phyloP scores from a whole-genome alignment of 495 filamentous ascomycete genomes.

The Lindgomyces ingoldianus region DNA sequence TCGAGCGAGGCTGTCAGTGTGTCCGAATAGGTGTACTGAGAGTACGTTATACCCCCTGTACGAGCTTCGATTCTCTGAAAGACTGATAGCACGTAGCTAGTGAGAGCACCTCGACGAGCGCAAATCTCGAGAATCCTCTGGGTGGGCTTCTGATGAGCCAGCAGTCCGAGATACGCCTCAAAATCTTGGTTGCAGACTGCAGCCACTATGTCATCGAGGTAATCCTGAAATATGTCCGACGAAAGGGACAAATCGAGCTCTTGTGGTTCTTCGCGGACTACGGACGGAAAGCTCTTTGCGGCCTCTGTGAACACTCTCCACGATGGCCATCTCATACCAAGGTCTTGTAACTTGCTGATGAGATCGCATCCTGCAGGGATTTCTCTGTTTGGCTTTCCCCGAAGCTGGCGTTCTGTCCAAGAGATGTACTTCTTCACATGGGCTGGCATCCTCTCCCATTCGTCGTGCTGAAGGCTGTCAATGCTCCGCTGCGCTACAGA shows the following conservation, averaged over 20 bases:
- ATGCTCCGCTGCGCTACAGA: background rate
- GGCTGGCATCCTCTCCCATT: background rate
- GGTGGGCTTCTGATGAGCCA: background rate
- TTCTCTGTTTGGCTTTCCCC: background rate
- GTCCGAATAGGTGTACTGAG: background rate
- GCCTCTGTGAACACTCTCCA: conserved; percentile 1
- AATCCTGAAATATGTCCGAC: no score
- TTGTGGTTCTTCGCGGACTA: background rate
- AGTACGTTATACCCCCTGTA: background rate
- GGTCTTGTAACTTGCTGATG: background rate
- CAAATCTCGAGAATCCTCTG: background rate
- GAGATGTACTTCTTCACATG: background rate
- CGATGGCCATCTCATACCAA: background rate
- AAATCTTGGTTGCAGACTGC: background rate
- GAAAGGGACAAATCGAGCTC: background rate
- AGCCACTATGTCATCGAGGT: no score
- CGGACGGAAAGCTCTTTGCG: background rate
- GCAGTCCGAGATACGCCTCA: no score
- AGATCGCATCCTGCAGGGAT: background rate
- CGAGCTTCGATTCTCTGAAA: background rate
- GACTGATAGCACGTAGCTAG: background rate
- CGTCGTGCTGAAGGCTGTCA: background rate
- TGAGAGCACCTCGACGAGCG: background rate
- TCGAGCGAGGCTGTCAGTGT: background rate
- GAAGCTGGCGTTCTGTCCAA: background rate